phyloP scores from a whole-genome alignment of 2,329 filamentous ascomycete species.

The Cercospora beticola region DNA sequence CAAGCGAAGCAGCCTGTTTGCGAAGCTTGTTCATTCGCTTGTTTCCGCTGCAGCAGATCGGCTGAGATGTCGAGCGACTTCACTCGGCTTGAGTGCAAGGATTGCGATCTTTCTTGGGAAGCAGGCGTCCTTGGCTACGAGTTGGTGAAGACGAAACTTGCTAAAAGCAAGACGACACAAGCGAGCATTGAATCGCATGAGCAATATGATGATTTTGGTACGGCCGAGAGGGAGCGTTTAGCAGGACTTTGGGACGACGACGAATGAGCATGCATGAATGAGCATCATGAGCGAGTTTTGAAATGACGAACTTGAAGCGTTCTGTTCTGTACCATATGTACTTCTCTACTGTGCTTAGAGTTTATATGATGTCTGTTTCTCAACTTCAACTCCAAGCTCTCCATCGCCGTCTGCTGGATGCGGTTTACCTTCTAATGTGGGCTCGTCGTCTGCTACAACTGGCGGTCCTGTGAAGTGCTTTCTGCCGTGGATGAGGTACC shows the following conservation, averaged over 20 bases:
- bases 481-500: constrained; percentile 39
- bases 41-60: constrained; percentile 42
- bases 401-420: constrained; percentile 26
- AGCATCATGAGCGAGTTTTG: neutral
- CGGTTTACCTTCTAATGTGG: constrained; percentile 29
- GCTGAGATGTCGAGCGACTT: constrained; percentile 26
- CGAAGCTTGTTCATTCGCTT: constrained; percentile 46
- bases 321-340: neutral
- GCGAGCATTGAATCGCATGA: constrained; percentile 1
- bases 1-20: constrained; percentile 32
- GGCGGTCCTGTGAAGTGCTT: constrained; percentile 40
- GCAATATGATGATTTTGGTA: constrained; percentile 18
- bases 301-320: neutral
- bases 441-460: constrained; percentile 33
- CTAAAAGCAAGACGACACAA: neutral
- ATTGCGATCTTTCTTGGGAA: constrained; percentile 41
- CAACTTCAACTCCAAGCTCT: constrained; percentile 24
- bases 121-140: constrained; percentile 44
- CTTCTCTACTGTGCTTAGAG: constrained; percentile 13
- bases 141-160: constrained; percentile 6
- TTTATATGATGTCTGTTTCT: constrained; percentile 13
- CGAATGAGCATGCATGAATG: neutral
- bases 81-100: constrained; percentile 32
- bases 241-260: constrained; percentile 16
- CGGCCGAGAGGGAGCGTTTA: constrained; percentile 21